A percentile compares a stretch with the other conserved stretches of the same genome.
These are phyloP conservation scores for Entelexis paramagnoliae DNA, from an alignment of 1,139 yeast species.

Conservation along the genomic window DNA sequence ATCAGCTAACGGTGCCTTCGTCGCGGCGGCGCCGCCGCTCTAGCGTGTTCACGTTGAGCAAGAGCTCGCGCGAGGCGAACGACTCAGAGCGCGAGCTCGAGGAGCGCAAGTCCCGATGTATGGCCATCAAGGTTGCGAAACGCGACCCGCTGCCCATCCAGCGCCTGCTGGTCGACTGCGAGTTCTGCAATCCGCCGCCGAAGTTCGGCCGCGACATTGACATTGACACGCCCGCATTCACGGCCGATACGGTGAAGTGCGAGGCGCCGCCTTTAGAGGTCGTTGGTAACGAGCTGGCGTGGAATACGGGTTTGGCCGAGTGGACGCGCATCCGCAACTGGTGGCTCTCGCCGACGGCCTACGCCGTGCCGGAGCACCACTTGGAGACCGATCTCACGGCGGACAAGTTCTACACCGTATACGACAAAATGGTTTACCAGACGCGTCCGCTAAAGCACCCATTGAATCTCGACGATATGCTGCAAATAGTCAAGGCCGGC, in stretches of 20 bases:
- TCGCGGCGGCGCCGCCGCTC: constrained; percentile 10
- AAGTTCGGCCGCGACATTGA: constrained; percentile 19
- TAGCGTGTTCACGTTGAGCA: not conserved
- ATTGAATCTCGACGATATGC: constrained; percentile 44
- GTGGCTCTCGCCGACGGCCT: constrained; percentile 24
- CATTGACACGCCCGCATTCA: constrained; percentile 20
- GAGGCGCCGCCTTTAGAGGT: constrained; percentile 3
- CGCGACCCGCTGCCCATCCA: constrained; percentile 26
- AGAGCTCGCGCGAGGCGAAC: constrained; percentile 9
- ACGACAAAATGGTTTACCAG: constrained; percentile 43
- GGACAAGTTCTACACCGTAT: constrained; percentile 34
- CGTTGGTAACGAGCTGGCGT: constrained; percentile 18
- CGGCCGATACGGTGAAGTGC: constrained; percentile 5
- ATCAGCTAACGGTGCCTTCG: not conserved
- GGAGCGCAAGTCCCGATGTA: constrained; percentile 23
- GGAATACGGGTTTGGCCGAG: constrained; percentile 24
- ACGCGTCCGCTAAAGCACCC: constrained; percentile 43
- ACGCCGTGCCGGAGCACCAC: constrained; percentile 21
- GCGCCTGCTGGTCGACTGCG: constrained; percentile 25
- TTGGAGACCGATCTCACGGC: constrained; percentile 26
- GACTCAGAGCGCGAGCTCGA: constrained; percentile 21
- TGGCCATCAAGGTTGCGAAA: constrained; percentile 25
- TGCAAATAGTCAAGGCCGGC: constrained; percentile 49
- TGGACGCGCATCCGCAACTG: constrained; percentile 24
- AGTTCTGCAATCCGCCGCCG: constrained; percentile 27